phyloP scores from a whole-genome alignment of 768 basidiomycete species.

The Pisolithus albus region DNA sequence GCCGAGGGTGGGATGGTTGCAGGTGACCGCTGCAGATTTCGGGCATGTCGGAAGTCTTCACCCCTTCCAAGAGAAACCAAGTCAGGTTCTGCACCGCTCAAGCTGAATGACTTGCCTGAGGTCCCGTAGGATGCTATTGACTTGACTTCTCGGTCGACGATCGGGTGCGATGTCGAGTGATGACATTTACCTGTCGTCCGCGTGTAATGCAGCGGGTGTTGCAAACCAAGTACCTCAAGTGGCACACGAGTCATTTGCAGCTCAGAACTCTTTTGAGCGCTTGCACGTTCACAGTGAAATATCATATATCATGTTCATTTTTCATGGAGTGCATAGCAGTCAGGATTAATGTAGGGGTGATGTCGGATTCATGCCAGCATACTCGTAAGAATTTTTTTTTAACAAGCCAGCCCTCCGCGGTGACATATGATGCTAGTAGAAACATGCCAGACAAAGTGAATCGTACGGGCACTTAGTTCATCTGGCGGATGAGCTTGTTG shows the following conservation, averaged over 20 bases:
- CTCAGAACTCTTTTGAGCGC: neutral
- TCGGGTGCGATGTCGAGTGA: neutral
- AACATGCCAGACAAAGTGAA: neutral
- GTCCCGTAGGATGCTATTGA: slow-evolving; percentile 23
- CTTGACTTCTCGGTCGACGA: slow-evolving; percentile 16
- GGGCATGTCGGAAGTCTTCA: slow-evolving; percentile 62
- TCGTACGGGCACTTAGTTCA: slow-evolving; percentile 53
- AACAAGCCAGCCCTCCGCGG: slow-evolving; percentile 1
- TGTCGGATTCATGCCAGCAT: slow-evolving; percentile 26
- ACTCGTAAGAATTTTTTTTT: slow-evolving; percentile 14
- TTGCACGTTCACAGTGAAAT: neutral
- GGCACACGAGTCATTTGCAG: neutral
- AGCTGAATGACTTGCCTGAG: slow-evolving; percentile 18
- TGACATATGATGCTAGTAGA: neutral
- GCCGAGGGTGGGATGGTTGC: slow-evolving; percentile 12
- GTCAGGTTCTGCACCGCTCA: neutral
- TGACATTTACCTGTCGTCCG: slow-evolving; percentile 1
- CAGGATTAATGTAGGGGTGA: slow-evolving; percentile 8
- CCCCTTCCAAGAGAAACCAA: slow-evolving; percentile 38
- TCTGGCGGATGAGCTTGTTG: slow-evolving; percentile 94
- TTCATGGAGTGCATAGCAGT: slow-evolving; percentile 24
- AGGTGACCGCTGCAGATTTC: slow-evolving; percentile 39
- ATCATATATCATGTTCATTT: slow-evolving; percentile 18
- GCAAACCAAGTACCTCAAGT: too few species aligned
- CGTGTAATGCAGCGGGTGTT: too few species aligned